phyloP scores from a whole-genome alignment of 1,284 basidiomycete genomes.

The Ustanciosporium gigantosporum region DNA sequence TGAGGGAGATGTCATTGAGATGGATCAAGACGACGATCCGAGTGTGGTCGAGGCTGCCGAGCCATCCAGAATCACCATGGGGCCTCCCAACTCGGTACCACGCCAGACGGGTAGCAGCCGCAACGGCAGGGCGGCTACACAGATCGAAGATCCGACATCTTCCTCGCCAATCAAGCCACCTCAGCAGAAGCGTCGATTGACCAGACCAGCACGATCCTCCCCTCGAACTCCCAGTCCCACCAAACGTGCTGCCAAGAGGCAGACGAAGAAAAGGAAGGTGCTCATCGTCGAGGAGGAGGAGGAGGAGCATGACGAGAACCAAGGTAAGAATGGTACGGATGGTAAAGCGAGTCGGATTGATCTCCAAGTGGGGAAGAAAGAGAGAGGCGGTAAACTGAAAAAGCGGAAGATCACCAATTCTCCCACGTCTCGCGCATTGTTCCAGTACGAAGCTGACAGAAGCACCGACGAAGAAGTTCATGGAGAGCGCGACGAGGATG shows the following conservation, averaged over 20 bases:
- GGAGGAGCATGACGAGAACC: neutral
- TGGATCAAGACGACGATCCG: neutral
- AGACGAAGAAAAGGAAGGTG: neutral
- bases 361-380: too few species aligned
- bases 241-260: neutral
- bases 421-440: constrained; percentile 62
- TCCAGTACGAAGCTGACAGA: constrained; percentile 72
- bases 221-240: neutral
- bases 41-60: neutral
- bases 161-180: constrained; percentile 29
- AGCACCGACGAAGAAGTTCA: constrained; percentile 75
- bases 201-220: neutral
- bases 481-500: constrained; percentile 63
- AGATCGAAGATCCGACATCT: constrained; percentile 7
- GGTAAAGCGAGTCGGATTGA: too few species aligned
- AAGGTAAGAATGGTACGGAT: too few species aligned
- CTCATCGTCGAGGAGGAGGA: neutral
- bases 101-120: neutral
- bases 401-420: constrained; percentile 53
- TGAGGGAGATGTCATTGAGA: neutral
- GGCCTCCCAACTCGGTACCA: constrained; percentile 31
- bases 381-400: constrained; percentile 3
- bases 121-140: neutral
- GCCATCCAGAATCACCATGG: constrained; percentile 23
- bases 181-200: neutral